These are phyloP conservation scores for Lodderomyces jiufengensis DNA, from an alignment of 1,139 yeast genomes.

Conservation along the genomic window DNA sequence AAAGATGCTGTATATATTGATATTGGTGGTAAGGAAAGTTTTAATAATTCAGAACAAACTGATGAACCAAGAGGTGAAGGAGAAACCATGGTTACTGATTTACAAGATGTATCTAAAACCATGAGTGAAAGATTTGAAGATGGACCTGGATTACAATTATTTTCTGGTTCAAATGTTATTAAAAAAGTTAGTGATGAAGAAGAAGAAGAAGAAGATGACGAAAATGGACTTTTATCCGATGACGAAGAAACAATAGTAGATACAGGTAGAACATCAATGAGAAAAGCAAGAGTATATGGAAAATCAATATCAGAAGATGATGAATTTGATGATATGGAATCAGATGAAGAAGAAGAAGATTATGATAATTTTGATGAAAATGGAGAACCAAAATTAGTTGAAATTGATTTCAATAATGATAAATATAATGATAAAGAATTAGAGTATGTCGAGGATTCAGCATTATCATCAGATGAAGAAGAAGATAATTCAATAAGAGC, in stretches of 20 bases:
- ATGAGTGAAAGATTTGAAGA: constrained; percentile 59
- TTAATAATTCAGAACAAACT: constrained; percentile 53
- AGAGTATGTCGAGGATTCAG: constrained; percentile 47
- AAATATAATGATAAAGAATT: constrained; percentile 46
- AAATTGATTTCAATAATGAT: constrained; percentile 45
- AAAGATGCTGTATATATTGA: constrained; percentile 96
- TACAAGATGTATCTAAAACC: constrained; percentile 67
- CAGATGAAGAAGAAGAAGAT: constrained; percentile 36
- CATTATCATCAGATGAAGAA: constrained; percentile 39
- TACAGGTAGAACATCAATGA: constrained; percentile 57
- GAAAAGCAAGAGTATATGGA: constrained; percentile 60
- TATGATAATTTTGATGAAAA: constrained; percentile 32
- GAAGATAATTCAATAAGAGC: constrained; percentile 31
- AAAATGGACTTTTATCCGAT: constrained; percentile 27
- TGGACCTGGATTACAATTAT: constrained; percentile 72
- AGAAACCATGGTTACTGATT: constrained; percentile 75
- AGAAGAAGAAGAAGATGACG: constrained; percentile 18
- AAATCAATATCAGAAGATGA: constrained; percentile 49
- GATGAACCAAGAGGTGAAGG: constrained; percentile 65
- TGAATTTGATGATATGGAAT: constrained; percentile 39
- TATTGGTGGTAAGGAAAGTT: constrained; percentile 61
- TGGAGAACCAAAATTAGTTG: constrained; percentile 38
- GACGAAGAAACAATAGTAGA: constrained; percentile 22
- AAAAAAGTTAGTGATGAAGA: constrained; percentile 33
- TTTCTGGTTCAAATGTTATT: constrained; percentile 48